Conservation (phyloP, 805 yeast genomes). For the Zygotorulaspora sp. region DNA sequence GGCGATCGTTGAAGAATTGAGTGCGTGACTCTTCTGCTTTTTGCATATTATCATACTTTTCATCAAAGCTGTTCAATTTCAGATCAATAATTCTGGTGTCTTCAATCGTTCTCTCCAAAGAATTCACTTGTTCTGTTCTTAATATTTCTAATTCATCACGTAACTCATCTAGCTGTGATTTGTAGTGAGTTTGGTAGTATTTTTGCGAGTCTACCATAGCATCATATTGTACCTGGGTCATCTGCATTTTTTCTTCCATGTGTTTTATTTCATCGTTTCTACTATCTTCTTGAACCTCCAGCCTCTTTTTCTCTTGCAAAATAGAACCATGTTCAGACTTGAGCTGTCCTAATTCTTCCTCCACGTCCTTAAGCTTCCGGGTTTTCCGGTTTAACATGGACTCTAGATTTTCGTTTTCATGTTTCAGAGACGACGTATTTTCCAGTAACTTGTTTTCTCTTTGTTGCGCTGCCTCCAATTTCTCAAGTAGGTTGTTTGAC, state of each 20-base stretch:
- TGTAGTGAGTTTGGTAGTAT: constrained; percentile 23
- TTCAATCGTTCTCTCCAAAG: constrained; percentile 6
- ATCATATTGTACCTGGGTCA: constrained; percentile 24
- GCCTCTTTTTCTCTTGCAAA: constrained; percentile 8
- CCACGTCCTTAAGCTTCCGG: constrained; percentile 62
- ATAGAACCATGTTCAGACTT: constrained; percentile 5
- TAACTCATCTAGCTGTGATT: constrained; percentile 18
- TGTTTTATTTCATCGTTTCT: constrained; percentile 12
- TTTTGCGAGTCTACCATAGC: constrained; percentile 26
- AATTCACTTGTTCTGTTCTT: constrained; percentile 8
- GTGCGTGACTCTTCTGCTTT: constrained; percentile 10
- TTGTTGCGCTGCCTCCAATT: constrained; percentile 43
- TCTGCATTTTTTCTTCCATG: constrained; percentile 16
- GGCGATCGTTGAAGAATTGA: constrained; percentile 9
- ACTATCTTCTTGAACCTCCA: constrained; percentile 6
- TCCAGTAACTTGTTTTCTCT: constrained; percentile 46
- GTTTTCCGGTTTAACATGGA: constrained; percentile 67
- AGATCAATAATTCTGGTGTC: constrained; percentile 5
- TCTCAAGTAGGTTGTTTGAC: constrained; percentile 48
- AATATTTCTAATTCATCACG: constrained; percentile 10
- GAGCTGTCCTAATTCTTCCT: constrained; percentile 36
- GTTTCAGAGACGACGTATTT: constrained; percentile 57
- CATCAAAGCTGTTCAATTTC: constrained; percentile 10
- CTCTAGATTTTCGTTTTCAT: constrained; percentile 70
- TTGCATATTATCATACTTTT: constrained; percentile 12